phyloP scores from a whole-genome alignment of 2,329 filamentous ascomycete species.

The Fusarium annulatum region DNA sequence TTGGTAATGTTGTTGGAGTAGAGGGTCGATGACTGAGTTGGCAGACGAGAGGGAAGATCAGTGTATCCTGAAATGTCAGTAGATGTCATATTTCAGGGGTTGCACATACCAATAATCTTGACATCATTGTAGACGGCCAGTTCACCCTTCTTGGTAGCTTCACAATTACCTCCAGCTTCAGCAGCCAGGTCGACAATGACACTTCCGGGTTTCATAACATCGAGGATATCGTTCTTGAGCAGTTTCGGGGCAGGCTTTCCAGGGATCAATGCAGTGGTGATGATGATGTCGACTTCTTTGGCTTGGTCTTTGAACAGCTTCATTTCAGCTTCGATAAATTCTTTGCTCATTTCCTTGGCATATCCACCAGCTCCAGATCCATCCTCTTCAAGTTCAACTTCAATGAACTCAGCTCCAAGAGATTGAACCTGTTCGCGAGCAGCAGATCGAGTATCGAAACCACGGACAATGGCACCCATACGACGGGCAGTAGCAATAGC shows the following conservation, averaged over 20 bases:
- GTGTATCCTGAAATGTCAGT: conserved; percentile 72
- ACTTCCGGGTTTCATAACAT: conserved; percentile 89
- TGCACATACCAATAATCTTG: conserved; percentile 76
- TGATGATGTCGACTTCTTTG: conserved; percentile 89
- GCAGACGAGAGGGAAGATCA: conserved; percentile 85
- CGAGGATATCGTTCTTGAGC: conserved; percentile 82
- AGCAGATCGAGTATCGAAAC: conserved; percentile 91
- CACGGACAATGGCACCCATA: conserved; percentile 88
- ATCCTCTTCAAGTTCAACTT: conserved; percentile 86
- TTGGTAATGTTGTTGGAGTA: conserved; percentile 97
- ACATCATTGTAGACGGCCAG: conserved; percentile 79
- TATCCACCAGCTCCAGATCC: conserved; percentile 88
- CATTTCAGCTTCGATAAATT: conserved; percentile 94
- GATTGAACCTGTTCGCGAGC: conserved; percentile 91
- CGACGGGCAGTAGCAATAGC: conserved; percentile 88
- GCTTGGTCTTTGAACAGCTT: conserved; percentile 90
- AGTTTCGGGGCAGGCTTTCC: conserved; percentile 85
- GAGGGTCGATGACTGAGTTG: conserved; percentile 88
- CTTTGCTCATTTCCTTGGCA: conserved; percentile 93
- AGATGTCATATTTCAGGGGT: too few species aligned
- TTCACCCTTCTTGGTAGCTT: conserved; percentile 80
- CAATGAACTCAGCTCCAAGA: conserved; percentile 88
- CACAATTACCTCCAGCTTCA: conserved; percentile 89
- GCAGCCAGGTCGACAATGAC: conserved; percentile 90
- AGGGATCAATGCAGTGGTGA: conserved; percentile 92